Conservation (phyloP, 163 green algal genomes). For the Prototheca wickerhamii region DNA sequence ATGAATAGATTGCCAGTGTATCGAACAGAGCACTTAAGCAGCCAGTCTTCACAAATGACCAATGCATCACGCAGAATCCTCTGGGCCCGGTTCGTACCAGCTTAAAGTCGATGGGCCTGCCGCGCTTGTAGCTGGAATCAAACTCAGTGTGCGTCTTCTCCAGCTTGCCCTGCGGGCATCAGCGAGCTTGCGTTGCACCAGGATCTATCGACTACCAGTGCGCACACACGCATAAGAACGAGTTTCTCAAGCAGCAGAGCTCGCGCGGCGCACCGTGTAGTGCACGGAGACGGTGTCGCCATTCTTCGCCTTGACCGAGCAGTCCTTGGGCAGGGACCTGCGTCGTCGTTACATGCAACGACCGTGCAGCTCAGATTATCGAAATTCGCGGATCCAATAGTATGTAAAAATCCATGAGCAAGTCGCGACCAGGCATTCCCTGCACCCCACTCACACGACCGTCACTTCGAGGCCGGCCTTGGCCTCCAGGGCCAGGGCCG, state of each 20-base stretch:
- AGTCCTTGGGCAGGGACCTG: conserved; percentile 6
- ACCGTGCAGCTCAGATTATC: no score
- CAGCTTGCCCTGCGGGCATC: conserved; percentile 37
- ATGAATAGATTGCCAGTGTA: background rate
- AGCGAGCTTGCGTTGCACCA: background rate
- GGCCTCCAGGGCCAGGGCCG: no score
- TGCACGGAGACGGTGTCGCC: conserved; percentile 24
- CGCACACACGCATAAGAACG: background rate
- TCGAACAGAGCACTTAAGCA: background rate
- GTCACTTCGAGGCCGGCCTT: no score
- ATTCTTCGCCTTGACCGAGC: conserved; percentile 22
- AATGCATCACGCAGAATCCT: background rate
- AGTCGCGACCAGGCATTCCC: no score
- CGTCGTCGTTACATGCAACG: no score
- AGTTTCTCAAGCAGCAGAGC: background rate
- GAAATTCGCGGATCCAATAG: no score
- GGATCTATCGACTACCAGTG: background rate
- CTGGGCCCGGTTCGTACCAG: conserved; percentile 29
- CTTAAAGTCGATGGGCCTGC: conserved; percentile 60
- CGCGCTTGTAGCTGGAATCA: conserved; percentile 53
- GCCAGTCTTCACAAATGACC: background rate
- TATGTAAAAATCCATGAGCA: no score
- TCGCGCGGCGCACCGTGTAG: conserved; percentile 23
- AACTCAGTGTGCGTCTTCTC: conserved; percentile 57
- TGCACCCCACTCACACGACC: no score